Evolutionary conservation across 1,284 basidiomycete species (phyloP).

Genomic region (Cryptococcus jaspeensis): DNA sequence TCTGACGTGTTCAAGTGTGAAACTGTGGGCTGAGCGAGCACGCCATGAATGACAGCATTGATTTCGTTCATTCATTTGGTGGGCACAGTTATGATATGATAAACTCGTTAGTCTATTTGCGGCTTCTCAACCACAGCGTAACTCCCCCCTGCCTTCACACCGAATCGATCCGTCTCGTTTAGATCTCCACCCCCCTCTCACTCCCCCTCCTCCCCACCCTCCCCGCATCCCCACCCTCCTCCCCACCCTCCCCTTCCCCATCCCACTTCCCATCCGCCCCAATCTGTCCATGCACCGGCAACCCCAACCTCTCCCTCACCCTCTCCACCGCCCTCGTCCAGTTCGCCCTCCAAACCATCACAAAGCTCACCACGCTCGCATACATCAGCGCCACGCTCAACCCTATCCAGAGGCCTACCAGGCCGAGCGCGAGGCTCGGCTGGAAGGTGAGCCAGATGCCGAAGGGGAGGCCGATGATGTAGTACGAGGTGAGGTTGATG

Average conservation of each 20-base stretch:
- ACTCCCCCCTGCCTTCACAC: too few relatives aligned
- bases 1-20: too few relatives aligned
- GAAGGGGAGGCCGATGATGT: constrained; percentile 54
- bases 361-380: constrained; percentile 42
- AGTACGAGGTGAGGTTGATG: constrained; percentile 56
- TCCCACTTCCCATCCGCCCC: constrained; percentile 40
- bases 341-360: constrained; percentile 51
- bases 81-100: too few relatives aligned
- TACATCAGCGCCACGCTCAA: constrained; percentile 53
- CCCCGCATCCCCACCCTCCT: constrained; percentile 1
- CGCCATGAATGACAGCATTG: too few relatives aligned
- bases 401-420: constrained; percentile 55
- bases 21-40: too few relatives aligned
- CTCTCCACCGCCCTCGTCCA: constrained; percentile 51
- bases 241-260: constrained; percentile 4
- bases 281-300: constrained; percentile 30
- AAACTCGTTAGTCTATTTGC: not conserved
- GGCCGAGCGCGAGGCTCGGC: constrained; percentile 36
- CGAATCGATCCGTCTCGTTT: not conserved
- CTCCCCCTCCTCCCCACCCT: not conserved
- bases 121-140: too few relatives aligned
- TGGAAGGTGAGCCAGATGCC: constrained; percentile 54
- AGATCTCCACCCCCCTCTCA: constrained; percentile 2
- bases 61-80: too few relatives aligned
- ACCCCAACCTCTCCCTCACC: constrained; percentile 47